A percentile compares a stretch with the other conserved stretches of the same genome.
Evolutionary conservation across 768 basidiomycete species (phyloP).

Genomic region (Cystofilobasidium macerans): DNA sequence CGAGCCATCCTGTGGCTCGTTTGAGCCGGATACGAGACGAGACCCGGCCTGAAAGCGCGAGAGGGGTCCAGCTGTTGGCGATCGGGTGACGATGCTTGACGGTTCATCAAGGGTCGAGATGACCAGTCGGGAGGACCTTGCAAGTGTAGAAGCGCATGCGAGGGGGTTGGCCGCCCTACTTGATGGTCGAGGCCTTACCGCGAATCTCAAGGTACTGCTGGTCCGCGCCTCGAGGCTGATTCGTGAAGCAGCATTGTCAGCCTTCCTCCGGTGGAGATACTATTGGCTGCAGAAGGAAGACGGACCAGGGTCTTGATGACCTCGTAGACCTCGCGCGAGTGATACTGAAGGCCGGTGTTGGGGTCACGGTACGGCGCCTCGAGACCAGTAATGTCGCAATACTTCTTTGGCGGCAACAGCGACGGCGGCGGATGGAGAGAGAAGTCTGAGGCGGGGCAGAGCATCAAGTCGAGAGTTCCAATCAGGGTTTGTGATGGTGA

Average conservation of each 20-base stretch:
- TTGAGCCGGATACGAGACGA: no score
- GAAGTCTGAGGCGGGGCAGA: background rate
- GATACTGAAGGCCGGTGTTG: conserved; percentile 16
- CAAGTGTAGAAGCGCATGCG: no score
- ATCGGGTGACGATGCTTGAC: no score
- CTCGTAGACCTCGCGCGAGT: conserved; percentile 24
- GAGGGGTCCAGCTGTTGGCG: no score
- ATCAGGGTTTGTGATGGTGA: background rate
- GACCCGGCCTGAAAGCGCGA: no score
- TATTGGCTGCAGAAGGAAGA: background rate
- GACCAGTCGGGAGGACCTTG: no score
- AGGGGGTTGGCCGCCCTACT: no score
- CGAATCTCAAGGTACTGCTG: conserved; percentile 21
- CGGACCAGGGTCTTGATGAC: conserved; percentile 23
- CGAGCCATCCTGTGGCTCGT: no score
- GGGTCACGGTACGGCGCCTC: conserved; percentile 23
- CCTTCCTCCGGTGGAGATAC: background rate
- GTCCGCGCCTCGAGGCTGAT: conserved; percentile 17
- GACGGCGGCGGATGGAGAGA: conserved; percentile 37
- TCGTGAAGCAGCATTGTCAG: background rate
- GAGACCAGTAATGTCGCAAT: conserved; percentile 44
- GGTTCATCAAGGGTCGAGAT: no score
- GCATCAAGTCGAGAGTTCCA: background rate
- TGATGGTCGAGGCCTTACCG: conserved; percentile 13
- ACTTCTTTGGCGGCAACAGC: conserved; percentile 40